A percentile compares a stretch with the other conserved stretches of the same genome.
Evolutionary conservation across 129 eudicot species (phyloP).

Genomic region (Ambrosia artemisiifolia): DNA sequence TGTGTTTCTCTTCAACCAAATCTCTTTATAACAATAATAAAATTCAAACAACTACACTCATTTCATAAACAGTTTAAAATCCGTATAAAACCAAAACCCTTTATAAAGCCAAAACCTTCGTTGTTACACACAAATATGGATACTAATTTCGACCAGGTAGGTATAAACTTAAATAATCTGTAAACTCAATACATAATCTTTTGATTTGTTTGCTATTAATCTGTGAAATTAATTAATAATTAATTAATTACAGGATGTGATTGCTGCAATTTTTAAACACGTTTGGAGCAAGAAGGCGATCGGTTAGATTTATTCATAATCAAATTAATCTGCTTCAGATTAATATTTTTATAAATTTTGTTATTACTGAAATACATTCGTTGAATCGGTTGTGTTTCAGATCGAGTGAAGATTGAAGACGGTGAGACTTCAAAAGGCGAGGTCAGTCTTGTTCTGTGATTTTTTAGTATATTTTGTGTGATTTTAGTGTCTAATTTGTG

Average conservation of each 20-base stretch:
- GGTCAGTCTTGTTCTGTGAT: conserved; percentile 31
- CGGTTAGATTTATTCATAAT: conserved; percentile 33
- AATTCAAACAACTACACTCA: neutral
- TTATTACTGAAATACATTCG: conserved; percentile 7
- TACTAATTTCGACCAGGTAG: conserved; percentile 54
- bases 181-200: too few relatives aligned
- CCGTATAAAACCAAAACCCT: too few relatives aligned
- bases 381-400: conserved; percentile 27
- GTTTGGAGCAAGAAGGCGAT: conserved; percentile 60
- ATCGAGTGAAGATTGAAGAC: conserved; percentile 48
- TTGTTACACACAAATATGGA: conserved; percentile 38
- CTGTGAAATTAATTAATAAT: conserved; percentile 1
- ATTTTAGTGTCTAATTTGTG: too few relatives aligned
- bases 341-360: neutral
- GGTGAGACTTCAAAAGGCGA: conserved; percentile 48
- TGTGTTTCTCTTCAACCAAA: too few relatives aligned
- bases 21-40: too few relatives aligned
- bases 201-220: neutral
- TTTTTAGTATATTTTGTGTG: too few relatives aligned
- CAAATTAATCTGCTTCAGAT: neutral
- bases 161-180: neutral
- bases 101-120: neutral
- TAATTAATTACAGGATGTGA: conserved; percentile 45
- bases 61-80: neutral
- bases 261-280: conserved; percentile 65